Percentiles rank a stretch among this genome's conserved stretches.
Conservation (phyloP, 305 asterid genomes). For the Coffea humblotiana region DNA sequence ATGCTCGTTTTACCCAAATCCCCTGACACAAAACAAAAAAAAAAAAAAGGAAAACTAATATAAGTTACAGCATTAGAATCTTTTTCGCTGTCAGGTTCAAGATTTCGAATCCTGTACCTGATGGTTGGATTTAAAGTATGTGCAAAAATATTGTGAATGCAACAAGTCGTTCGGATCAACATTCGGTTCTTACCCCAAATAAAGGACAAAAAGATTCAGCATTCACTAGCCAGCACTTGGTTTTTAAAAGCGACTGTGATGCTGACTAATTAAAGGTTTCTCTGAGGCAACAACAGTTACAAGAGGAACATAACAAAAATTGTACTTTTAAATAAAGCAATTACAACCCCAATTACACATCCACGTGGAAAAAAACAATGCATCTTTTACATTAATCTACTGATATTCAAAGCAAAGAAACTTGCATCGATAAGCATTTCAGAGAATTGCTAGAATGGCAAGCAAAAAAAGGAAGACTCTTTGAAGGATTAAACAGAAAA, state of each 20-base stretch:
- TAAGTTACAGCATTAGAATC: no score
- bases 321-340: background rate
- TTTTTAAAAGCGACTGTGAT: background rate
- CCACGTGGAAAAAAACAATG: background rate
- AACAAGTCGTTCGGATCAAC: no score
- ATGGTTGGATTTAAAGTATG: no score
- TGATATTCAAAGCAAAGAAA: constrained; percentile 12
- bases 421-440: constrained; percentile 19
- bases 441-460: constrained; percentile 21
- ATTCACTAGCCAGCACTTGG: background rate
- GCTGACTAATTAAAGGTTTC: background rate
- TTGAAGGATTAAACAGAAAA: constrained; percentile 8
- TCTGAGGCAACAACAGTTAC: background rate
- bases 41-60: no score
- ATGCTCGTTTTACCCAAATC: no score
- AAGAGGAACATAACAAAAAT: background rate
- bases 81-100: no score
- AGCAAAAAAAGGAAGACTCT: constrained; percentile 18
- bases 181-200: no score
- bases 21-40: no score
- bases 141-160: no score
- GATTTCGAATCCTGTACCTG: no score
- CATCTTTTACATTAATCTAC: background rate
- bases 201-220: no score
- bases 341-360: background rate